Evolutionary conservation across 257 asterid species (phyloP).

Genomic region (Solanum megistacrolobum): DNA sequence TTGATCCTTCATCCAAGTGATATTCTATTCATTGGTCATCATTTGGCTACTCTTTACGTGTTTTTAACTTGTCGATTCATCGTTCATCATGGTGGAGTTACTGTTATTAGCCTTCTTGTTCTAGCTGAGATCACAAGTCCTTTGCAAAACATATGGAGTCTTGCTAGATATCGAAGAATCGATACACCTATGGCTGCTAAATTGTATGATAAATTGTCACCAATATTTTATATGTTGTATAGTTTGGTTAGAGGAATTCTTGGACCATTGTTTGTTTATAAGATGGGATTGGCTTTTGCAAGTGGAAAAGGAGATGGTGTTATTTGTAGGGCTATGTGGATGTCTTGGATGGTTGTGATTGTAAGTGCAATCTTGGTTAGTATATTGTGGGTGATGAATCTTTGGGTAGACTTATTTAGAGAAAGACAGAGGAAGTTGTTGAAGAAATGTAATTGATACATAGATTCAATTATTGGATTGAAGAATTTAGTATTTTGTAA

Average conservation of each 20-base stretch:
- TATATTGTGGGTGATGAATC: slow-evolving; percentile 56
- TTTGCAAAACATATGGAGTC: slow-evolving; percentile 73
- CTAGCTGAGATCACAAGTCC: slow-evolving; percentile 66
- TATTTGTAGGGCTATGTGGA: slow-evolving; percentile 60
- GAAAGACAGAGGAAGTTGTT: slow-evolving; percentile 22
- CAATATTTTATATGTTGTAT: slow-evolving; percentile 43
- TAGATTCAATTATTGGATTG: not conserved
- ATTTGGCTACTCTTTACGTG: slow-evolving; percentile 68
- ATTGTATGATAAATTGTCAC: slow-evolving; percentile 42
- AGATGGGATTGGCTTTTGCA: slow-evolving; percentile 24
- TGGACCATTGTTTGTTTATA: slow-evolving; percentile 45
- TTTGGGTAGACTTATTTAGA: slow-evolving; percentile 42
- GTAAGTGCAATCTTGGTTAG: slow-evolving; percentile 43
- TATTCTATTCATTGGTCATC: slow-evolving; percentile 57
- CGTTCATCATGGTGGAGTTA: slow-evolving; percentile 46
- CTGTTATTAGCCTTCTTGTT: slow-evolving; percentile 42
- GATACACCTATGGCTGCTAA: slow-evolving; percentile 36
- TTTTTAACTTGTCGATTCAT: slow-evolving; percentile 49
- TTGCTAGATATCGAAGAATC: slow-evolving; percentile 34
- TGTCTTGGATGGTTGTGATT: slow-evolving; percentile 69
- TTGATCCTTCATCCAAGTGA: slow-evolving; percentile 34
- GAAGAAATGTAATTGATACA: slow-evolving; percentile 22
- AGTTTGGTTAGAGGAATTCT: slow-evolving; percentile 59
- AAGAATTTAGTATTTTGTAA: not conserved
- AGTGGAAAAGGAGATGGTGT: slow-evolving; percentile 17